Conservation (phyloP, 441 rosid species). For the Pelargonium fulgidum region DNA sequence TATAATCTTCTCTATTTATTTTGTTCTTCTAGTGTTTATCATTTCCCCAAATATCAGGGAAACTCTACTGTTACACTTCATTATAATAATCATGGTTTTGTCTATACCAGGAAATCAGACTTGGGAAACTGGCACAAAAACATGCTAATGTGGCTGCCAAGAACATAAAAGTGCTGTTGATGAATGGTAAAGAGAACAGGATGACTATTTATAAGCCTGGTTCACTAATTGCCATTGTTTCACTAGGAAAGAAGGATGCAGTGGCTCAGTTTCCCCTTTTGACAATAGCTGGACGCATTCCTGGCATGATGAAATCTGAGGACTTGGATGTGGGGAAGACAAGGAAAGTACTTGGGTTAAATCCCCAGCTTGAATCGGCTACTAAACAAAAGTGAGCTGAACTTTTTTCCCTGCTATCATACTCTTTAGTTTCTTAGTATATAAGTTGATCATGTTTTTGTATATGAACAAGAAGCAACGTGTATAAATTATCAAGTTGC, state of each 20-base stretch:
- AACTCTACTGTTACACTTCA: not conserved
- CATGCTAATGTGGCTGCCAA: constrained; percentile 55
- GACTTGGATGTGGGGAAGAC: constrained; percentile 77
- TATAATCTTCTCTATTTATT: not conserved
- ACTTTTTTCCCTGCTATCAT: not conserved
- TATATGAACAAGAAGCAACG: no score
- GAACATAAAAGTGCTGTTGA: constrained; percentile 63
- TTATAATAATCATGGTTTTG: not conserved
- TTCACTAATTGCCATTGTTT: constrained; percentile 51
- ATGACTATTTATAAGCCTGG: constrained; percentile 50
- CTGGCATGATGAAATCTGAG: constrained; percentile 69
- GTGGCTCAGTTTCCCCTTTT: constrained; percentile 78
- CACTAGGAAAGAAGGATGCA: constrained; percentile 70
- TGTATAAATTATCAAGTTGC: no score
- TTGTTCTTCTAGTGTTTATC: not conserved
- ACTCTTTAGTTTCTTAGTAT: no score
- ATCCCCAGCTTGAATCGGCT: not conserved
- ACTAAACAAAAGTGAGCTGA: not conserved
- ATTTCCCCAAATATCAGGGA: not conserved
- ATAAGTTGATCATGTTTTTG: no score
- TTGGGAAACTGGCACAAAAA: constrained; percentile 60
- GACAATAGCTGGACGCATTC: constrained; percentile 55
- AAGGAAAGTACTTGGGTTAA: constrained; percentile 59
- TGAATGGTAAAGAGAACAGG: constrained; percentile 42
- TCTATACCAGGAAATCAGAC: constrained; percentile 59